phyloP scores from a whole-genome alignment of 2,329 filamentous ascomycete genomes.

The Trichoderma sp. region DNA sequence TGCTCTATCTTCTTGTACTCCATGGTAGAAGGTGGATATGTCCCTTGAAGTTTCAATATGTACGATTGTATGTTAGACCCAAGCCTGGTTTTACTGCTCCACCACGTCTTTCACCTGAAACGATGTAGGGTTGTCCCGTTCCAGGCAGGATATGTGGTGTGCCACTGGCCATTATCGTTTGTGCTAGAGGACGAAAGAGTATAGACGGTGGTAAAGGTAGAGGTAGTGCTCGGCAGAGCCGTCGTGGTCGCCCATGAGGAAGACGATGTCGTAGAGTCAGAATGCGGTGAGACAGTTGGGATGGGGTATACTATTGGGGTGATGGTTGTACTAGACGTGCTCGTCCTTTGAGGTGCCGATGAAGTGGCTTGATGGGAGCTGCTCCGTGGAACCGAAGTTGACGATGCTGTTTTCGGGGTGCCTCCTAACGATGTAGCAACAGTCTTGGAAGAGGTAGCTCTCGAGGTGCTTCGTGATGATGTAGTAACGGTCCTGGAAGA shows the following conservation, averaged over 20 bases:
- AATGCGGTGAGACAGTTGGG: neutral
- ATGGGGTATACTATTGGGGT: neutral
- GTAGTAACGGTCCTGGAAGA: neutral
- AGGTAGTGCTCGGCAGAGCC: slow-evolving; percentile 18
- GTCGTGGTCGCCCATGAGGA: slow-evolving; percentile 20
- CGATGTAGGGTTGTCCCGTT: slow-evolving; percentile 35
- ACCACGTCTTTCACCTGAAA: slow-evolving; percentile 3
- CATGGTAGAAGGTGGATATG: neutral
- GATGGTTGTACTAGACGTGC: neutral
- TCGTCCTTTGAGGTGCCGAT: neutral
- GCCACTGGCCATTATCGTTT: slow-evolving; percentile 45
- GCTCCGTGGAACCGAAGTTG: neutral
- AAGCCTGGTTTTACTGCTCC: neutral
- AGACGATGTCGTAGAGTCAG: slow-evolving; percentile 14
- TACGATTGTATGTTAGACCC: slow-evolving; percentile 5
- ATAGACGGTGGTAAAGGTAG: slow-evolving; percentile 22
- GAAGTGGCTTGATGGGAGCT: neutral
- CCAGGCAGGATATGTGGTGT: slow-evolving; percentile 44
- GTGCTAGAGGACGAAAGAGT: slow-evolving; percentile 28
- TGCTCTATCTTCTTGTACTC: neutral
- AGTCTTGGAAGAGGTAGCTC: neutral
- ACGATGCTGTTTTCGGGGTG: neutral
- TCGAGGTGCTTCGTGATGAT: slow-evolving; percentile 1
- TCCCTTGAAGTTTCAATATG: slow-evolving; percentile 15
- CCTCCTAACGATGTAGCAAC: neutral